Evolutionary conservation across 202 grass and related monocot genomes (phyloP).

Genomic region (Zizania palustris): DNA sequence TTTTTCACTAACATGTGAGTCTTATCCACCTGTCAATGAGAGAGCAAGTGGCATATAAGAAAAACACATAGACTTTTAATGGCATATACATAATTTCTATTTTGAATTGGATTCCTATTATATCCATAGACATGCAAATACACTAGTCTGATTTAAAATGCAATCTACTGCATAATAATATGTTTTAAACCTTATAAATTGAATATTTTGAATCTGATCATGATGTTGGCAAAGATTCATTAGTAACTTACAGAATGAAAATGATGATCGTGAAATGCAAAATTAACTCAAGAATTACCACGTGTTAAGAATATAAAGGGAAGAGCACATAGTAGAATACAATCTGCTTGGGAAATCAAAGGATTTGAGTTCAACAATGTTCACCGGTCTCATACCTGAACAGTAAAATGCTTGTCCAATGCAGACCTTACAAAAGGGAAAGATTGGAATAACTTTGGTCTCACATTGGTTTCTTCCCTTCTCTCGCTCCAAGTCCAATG

Average conservation of each 20-base stretch:
- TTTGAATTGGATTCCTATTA: too few relatives aligned
- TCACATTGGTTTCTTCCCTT: conserved; percentile 60
- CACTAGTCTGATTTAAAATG: too few relatives aligned
- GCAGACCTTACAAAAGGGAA: conserved; percentile 46
- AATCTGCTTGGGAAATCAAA: too few relatives aligned
- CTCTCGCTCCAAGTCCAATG: conserved; percentile 24
- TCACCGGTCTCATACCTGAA: neutral
- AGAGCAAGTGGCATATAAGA: too few relatives aligned
- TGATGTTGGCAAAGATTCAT: neutral
- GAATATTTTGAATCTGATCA: neutral
- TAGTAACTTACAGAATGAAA: neutral
- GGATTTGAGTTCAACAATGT: neutral
- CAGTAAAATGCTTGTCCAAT: neutral
- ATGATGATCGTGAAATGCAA: neutral
- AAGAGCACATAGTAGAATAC: neutral
- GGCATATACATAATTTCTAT: too few relatives aligned
- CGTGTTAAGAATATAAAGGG: too few relatives aligned
- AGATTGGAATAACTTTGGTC: conserved; percentile 49
- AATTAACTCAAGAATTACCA: neutral
- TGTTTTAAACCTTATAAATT: neutral
- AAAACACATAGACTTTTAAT: too few relatives aligned
- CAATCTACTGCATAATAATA: neutral
- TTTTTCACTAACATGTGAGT: too few relatives aligned
- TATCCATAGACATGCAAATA: too few relatives aligned
- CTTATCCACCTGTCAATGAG: too few relatives aligned